phyloP scores from a whole-genome alignment of 495 filamentous ascomycete species.

The Hypomontagnella submonticulosa region DNA sequence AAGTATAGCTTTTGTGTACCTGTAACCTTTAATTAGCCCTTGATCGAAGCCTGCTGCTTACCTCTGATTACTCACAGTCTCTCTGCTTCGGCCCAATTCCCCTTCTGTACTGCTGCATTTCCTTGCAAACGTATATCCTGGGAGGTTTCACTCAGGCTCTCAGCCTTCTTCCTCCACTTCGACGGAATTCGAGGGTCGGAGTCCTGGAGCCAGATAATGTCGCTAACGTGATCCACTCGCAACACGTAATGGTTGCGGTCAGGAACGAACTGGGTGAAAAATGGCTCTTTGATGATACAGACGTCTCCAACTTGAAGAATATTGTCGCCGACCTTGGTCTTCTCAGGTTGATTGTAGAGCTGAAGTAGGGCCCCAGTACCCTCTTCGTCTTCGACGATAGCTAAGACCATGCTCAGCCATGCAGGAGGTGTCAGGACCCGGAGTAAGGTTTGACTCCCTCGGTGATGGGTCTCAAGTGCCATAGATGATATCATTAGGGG shows the following conservation, averaged over 20 bases:
- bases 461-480: constrained; percentile 60
- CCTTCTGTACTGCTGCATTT: constrained; percentile 49
- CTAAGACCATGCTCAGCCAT: constrained; percentile 51
- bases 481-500: constrained; percentile 47
- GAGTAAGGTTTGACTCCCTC: constrained; percentile 54
- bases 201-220: constrained; percentile 51
- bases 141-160: constrained; percentile 40
- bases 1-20: constrained; percentile 37
- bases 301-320: constrained; percentile 49
- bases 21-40: constrained; percentile 36
- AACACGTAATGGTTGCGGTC: constrained; percentile 54
- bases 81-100: constrained; percentile 40
- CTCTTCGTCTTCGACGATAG: constrained; percentile 62
- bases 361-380: constrained; percentile 52
- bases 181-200: constrained; percentile 50
- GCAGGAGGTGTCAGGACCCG: constrained; percentile 52
- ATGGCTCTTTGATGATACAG: constrained; percentile 65
- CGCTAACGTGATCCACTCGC: constrained; percentile 64
- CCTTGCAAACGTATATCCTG: constrained; percentile 55
- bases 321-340: constrained; percentile 30
- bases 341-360: constrained; percentile 54
- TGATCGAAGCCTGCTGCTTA: not conserved
- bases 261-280: constrained; percentile 50
- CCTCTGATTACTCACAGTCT: constrained; percentile 24
- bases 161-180: constrained; percentile 48